These are phyloP conservation scores for Termitomyces sp. DNA, from an alignment of 768 basidiomycete species.

Conservation along the genomic window DNA sequence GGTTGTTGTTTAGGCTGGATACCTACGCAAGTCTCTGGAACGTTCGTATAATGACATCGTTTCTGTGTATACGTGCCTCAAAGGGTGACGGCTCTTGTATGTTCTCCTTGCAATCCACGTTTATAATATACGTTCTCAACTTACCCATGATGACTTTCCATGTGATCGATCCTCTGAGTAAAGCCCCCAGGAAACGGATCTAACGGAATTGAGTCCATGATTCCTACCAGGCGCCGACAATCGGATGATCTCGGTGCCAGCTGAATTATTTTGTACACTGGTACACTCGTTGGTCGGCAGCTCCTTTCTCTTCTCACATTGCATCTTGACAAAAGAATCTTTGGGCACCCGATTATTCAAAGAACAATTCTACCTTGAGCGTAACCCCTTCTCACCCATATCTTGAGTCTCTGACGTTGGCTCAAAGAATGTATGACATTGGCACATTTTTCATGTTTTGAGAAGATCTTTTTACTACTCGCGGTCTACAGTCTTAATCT, in stretches of 20 bases:
- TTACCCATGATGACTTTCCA: neutral
- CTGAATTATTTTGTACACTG: conserved; percentile 45
- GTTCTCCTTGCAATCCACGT: neutral
- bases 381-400: too few relatives aligned
- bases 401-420: neutral
- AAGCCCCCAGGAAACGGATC: neutral
- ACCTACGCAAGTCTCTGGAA: neutral
- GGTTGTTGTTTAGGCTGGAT: neutral
- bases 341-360: conserved; percentile 35
- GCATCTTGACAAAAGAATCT: conserved; percentile 5
- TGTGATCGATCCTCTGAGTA: neutral
- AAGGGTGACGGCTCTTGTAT: neutral
- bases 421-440: too few relatives aligned
- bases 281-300: conserved; percentile 31
- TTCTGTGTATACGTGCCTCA: neutral
- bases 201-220: too few relatives aligned
- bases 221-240: too few relatives aligned
- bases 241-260: conserved; percentile 27
- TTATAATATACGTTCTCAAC: neutral
- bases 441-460: too few relatives aligned
- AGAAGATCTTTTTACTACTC: too few relatives aligned
- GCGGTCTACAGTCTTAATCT: too few relatives aligned
- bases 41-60: neutral
- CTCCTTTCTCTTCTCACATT: neutral
- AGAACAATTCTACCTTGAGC: neutral